Base-by-base conservation (phyloP, 139 green algal species). In the Chlamydomonas asymmetrica region DNA sequence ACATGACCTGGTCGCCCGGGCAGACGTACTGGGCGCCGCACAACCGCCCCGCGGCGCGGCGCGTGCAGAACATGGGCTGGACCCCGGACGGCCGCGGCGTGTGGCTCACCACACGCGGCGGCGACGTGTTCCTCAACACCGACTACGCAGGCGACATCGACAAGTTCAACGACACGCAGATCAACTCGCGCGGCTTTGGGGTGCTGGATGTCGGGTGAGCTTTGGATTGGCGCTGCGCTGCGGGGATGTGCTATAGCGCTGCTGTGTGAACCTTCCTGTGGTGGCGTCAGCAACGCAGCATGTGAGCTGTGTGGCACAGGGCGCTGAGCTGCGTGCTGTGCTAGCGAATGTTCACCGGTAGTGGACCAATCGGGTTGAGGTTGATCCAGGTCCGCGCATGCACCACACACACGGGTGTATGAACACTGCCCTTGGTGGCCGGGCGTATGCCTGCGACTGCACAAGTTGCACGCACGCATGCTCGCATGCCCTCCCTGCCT, bases 41-140 rank as follows among this genome's bases (percentile, higher is more conserved):
- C 91, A 98, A 98, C 90, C 87, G 96, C 32, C 90, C 88, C 43
- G 88, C 80, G 18, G 87, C 90, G n/a, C 85, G 96, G 32, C 90
- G 96, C 31, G 82, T 99, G 37, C 96, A 96, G 73, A 97, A 95
- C 88, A 99, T 99, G 95, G 95, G 95, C 27, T 99, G 89, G 84
- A 93, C 89, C 6, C 84, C 85, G 43, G 80, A 86, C 38, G 90
- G 86, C 66, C 73, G 32, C 20, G 68, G 31, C 77, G 71, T 98
- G 34, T 99, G 96, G 96, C 67, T 98, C 35, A 92, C 92, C 56
- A 96, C 92, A 4, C 90, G 97, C 39, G 96, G 94, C 8, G 96
- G 96, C 23, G 95, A 97, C 41, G 77, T 99, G 50, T 81, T 94
- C 49, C 48, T 92, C 54, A 71, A 80, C 9, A 43, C 78, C 31